Percentiles rank a stretch among this genome's conserved stretches.
phyloP scores from a whole-genome alignment of 306 rosid genomes.

The Malus fusca region DNA sequence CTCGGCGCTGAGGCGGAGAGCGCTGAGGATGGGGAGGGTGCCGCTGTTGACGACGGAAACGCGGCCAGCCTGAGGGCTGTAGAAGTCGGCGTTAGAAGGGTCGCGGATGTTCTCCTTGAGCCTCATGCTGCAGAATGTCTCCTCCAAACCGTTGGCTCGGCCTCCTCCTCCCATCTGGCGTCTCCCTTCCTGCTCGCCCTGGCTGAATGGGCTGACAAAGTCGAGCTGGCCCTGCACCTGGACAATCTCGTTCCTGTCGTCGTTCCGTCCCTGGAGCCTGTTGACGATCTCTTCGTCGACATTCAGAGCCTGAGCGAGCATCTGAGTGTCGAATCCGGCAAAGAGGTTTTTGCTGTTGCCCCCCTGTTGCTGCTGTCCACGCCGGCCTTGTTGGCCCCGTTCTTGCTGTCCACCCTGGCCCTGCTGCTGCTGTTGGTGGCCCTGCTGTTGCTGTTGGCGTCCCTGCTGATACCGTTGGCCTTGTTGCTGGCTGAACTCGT shows the following conservation, averaged over 20 bases:
- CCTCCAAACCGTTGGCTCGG: slow-evolving; percentile 9
- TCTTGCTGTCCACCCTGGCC: background rate
- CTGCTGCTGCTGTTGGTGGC: slow-evolving; percentile 2
- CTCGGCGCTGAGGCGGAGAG: slow-evolving; percentile 20
- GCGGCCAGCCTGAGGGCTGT: slow-evolving; percentile 24
- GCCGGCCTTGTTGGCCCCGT: background rate
- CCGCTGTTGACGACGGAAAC: slow-evolving; percentile 15
- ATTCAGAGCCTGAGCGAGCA: slow-evolving; percentile 26
- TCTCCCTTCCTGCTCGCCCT: background rate
- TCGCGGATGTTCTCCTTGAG: slow-evolving; percentile 14
- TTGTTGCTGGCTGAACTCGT: slow-evolving; percentile 16
- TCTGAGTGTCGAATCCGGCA: slow-evolving; percentile 23
- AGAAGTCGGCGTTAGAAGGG: slow-evolving; percentile 14
- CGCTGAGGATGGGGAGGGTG: slow-evolving; percentile 18
- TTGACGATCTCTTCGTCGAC: slow-evolving; percentile 12
- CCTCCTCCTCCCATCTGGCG: background rate
- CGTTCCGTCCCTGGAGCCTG: slow-evolving; percentile 17
- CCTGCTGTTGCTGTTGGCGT: background rate
- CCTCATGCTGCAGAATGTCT: slow-evolving; percentile 12
- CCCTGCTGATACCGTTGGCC: background rate
- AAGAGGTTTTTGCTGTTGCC: slow-evolving; percentile 22
- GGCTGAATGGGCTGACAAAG: slow-evolving; percentile 26
- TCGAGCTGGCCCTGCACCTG: slow-evolving; percentile 21
- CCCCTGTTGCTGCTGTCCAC: background rate
- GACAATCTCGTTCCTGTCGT: slow-evolving; percentile 22